Base-by-base conservation (phyloP, 169 alveolate genomes). In the Plasmodium vinckei region DNA sequence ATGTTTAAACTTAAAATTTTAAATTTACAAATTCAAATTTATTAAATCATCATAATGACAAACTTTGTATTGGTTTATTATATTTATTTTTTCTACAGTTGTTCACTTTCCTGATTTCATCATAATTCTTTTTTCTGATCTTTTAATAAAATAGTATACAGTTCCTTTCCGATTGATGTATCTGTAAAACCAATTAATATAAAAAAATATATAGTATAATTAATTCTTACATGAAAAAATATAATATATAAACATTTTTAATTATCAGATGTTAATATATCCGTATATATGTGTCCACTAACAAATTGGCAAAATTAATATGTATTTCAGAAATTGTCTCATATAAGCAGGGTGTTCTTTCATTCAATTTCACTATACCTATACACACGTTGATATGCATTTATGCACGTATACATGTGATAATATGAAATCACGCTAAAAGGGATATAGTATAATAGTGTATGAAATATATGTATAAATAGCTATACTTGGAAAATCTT, bases 21-120 rank as follows among this genome's bases (percentile, higher is more conserved):
- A 3, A 33, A 33, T 33, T 33, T 33, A 33, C 6, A 33, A 33
- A 33, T 33, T 33, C 42, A 77, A 21, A 23, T 53, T 51, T 10
- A 51, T 59, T 53, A 82, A 82, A n/a, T 82, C 90, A 25, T 82
- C 82, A 33, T 82, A 82, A 23, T 46, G n/a, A 67, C 67, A 82
- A 67, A 53, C 67, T 49, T 82, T 59, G 69, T 51, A 57, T 12
- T 54, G n/a, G 17, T 71, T 54, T 54, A 82, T 39, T 54, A 67
- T 70, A 39, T 82, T 71, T 25, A 82, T 46, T 5, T 15, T 47
- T n/a, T 67, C 53, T 19, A 82, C 23, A 54, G 47, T 57, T 70
- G 84, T 82, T 61, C 47, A 72, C 54, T 46, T 67, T 25, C 60
- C 75, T 5, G 90, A 82, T 15, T 56, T 65, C 7, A 23, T 67